Base-by-base conservation (phyloP, 345 rosid species). In the Fremontodendron californicum region DNA sequence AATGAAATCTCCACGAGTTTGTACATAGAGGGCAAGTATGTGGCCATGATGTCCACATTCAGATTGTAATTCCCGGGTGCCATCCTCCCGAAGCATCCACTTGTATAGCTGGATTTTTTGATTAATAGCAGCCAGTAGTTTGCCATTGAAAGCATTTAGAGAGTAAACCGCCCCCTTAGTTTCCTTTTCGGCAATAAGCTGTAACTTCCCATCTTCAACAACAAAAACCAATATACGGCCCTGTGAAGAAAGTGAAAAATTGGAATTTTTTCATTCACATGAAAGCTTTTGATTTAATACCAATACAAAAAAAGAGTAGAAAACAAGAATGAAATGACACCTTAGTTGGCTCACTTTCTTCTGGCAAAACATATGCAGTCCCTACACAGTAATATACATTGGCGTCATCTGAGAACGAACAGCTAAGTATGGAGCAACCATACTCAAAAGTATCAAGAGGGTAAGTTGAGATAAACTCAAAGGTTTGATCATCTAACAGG, bases 81-180 rank as follows among this genome's bases (percentile, higher is more conserved):
- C 91, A 85, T 92, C 99, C 77, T 95, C 99, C 45, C 98, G 85
- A 62, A 85, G 88, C 94, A 87, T 89, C 99, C 99, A 95, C 82
- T 92, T 95, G 78, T 88, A 93, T 78, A 95, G 76, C 82, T 95
- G 96, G 70, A 93, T 90, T 77, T 92, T 95, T 80, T 92, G 92
- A 87, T 92, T 90, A 54, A 95, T 95, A 61, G 92, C 92, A 78
- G 99, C 99, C 16, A 93, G 90, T 75, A 95, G 81, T 82, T 93
- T 95, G 19, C 98, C 99, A 79, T 93, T 92, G 80, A 95, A 95
- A 54, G 96, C 91, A 82, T 92, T 92, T 73, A 95, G 83, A 67
- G 96, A 89, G 81, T 90, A 93, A 25, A 92, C 97, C 27, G 98
- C 88, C 55, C 98, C 97, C 78, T 90, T 90, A 11, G 98, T 95